These are phyloP conservation scores for Pleurotus djamor DNA, from an alignment of 768 basidiomycete species.

Conservation along the genomic window DNA sequence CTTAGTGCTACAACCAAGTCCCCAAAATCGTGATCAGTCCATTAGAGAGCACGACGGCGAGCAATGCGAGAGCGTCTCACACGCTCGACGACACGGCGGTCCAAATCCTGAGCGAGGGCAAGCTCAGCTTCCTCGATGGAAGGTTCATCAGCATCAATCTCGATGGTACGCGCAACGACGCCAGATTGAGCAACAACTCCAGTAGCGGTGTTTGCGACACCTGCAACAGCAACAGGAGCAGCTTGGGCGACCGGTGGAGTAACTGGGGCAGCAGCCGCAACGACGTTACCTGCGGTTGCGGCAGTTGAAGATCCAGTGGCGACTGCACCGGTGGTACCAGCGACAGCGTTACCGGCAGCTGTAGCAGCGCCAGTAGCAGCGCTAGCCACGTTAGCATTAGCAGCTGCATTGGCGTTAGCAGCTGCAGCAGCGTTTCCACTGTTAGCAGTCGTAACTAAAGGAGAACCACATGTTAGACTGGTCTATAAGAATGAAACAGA, in stretches of 20 bases:
- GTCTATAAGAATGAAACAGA: too few species aligned
- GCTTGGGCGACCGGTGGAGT: neutral
- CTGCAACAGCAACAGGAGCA: neutral
- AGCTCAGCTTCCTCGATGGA: constrained; percentile 5
- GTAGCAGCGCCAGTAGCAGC: neutral
- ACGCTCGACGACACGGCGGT: neutral
- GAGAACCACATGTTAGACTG: neutral
- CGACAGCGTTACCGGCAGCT: neutral
- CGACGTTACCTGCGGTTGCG: neutral
- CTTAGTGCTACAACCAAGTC: too few species aligned
- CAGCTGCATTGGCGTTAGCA: neutral
- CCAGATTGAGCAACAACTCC: neutral
- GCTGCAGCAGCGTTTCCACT: neutral
- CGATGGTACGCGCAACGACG: neutral
- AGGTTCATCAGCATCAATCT: too few species aligned
- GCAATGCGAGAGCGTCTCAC: neutral
- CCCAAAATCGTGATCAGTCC: too few species aligned
- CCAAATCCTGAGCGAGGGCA: constrained; percentile 4
- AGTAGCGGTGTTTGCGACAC: neutral
- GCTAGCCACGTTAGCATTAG: neutral
- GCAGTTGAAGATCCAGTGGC: neutral
- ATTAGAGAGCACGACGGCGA: neutral
- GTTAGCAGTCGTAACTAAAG: neutral
- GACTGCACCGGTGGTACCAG: neutral
- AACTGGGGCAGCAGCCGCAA: too few species aligned